phyloP scores from a whole-genome alignment of 73 alveolate species.

The Stentor roeselii region DNA sequence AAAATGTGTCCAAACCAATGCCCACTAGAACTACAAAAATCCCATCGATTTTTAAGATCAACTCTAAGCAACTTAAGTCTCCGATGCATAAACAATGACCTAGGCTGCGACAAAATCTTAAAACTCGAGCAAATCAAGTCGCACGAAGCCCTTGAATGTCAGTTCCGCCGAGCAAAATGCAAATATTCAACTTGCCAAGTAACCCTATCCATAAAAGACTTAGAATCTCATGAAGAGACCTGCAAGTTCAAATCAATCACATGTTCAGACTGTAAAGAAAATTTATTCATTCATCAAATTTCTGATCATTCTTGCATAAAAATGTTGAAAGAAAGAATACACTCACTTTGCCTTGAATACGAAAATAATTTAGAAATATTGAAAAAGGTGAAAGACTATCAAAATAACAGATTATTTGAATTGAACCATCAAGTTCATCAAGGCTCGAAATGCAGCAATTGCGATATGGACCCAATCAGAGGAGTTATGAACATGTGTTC shows the following conservation, averaged over 20 bases:
- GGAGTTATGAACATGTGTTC: background rate
- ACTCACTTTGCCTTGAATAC: background rate
- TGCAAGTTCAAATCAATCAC: background rate
- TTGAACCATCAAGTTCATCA: background rate
- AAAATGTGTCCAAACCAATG: slow-evolving; percentile 27
- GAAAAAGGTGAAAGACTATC: background rate
- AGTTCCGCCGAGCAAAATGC: background rate
- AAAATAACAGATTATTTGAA: background rate
- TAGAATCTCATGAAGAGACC: slow-evolving; percentile 7
- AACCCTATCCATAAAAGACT: no score
- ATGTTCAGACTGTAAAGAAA: slow-evolving; percentile 7
- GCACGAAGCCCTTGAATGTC: slow-evolving; percentile 24
- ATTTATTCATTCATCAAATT: background rate
- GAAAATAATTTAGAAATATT: background rate
- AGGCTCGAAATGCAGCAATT: background rate
- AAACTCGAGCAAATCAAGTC: background rate
- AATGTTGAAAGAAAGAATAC: background rate
- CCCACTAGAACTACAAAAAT: background rate
- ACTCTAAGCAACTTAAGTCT: background rate
- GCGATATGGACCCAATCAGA: slow-evolving; percentile 5
- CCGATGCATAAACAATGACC: background rate
- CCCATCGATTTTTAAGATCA: slow-evolving; percentile 11
- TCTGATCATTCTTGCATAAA: background rate
- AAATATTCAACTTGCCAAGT: background rate
- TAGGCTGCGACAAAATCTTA: background rate